phyloP scores from a whole-genome alignment of 176 grass and related monocot genomes.

The Puccinellia tenuiflora region DNA sequence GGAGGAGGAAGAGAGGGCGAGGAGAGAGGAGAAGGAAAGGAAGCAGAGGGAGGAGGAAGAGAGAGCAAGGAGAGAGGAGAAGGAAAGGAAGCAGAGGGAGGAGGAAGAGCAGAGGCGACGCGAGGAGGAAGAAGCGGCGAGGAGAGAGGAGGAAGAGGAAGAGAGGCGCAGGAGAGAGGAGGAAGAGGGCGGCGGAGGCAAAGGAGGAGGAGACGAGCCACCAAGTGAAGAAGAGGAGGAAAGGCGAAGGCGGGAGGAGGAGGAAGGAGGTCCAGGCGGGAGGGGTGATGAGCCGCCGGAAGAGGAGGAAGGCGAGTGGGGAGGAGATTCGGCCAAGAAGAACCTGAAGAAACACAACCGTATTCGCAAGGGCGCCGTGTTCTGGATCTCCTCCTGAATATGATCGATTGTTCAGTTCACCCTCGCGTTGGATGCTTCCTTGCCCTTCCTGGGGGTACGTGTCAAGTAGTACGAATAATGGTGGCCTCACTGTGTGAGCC shows the following conservation, averaged over 20 bases:
- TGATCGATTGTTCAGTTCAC: neutral
- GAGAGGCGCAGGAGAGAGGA: neutral
- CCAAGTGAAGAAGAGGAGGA: neutral
- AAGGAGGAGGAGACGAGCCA: neutral
- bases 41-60: neutral
- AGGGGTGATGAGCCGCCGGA: neutral
- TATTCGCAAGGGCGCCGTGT: neutral
- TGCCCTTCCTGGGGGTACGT: neutral
- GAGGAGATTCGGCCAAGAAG: neutral
- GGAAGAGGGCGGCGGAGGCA: neutral
- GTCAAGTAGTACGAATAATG: slow-evolving; percentile 11
- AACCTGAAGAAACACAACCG: neutral
- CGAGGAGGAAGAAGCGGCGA: neutral
- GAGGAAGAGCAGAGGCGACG: neutral
- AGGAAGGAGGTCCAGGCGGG: neutral
- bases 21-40: neutral
- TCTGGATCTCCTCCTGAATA: neutral
- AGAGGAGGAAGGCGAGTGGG: neutral
- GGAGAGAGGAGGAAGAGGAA: neutral
- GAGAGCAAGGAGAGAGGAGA: neutral
- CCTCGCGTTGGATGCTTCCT: neutral
- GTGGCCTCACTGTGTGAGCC: neutral
- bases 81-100: neutral
- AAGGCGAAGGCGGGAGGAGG: neutral
- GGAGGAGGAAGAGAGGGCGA: neutral